A percentile compares a stretch with the other conserved stretches of the same genome.
Conservation (phyloP, 805 yeast species). For the Hanseniaspora vineae region DNA sequence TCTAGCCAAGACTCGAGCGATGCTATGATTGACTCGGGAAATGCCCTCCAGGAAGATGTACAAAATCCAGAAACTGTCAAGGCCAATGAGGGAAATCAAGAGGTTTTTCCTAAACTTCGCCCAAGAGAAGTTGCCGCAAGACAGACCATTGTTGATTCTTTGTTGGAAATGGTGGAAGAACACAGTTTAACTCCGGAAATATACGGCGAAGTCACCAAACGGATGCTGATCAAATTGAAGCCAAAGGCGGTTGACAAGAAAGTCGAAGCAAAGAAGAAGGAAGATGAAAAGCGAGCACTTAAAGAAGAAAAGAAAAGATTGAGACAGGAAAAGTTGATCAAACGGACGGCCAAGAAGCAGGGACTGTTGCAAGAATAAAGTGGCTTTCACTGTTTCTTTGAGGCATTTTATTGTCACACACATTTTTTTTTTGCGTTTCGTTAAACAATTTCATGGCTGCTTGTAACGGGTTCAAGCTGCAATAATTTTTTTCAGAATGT, state of each 20-base stretch:
- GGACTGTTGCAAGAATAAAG: background rate
- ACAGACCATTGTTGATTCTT: conserved; percentile 18
- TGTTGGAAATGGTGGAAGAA: conserved; percentile 19
- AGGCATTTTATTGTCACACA: too few relatives aligned
- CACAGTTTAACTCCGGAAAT: conserved; percentile 13
- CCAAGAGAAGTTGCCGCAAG: conserved; percentile 26
- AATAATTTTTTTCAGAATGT: too few relatives aligned
- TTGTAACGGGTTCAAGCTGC: too few relatives aligned
- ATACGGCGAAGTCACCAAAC: conserved; percentile 20
- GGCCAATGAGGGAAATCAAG: background rate
- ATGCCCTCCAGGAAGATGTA: conserved; percentile 9
- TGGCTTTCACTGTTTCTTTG: too few relatives aligned
- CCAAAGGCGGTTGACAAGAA: conserved; percentile 8
- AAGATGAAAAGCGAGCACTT: conserved; percentile 19
- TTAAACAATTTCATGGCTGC: too few relatives aligned
- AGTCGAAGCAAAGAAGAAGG: conserved; percentile 4
- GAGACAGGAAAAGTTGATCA: conserved; percentile 23
- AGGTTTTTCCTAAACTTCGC: conserved; percentile 8
- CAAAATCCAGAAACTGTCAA: conserved; percentile 2
- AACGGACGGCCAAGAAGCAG: background rate
- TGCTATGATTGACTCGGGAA: background rate
- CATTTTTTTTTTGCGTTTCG: too few relatives aligned
- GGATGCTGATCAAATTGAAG: conserved; percentile 18
- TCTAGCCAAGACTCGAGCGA: background rate
- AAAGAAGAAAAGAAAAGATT: conserved; percentile 24